Percentiles rank a stretch among this genome's conserved stretches.
These are phyloP conservation scores for Mycena rosella DNA, from an alignment of 768 basidiomycete genomes.

Conservation along the genomic window DNA sequence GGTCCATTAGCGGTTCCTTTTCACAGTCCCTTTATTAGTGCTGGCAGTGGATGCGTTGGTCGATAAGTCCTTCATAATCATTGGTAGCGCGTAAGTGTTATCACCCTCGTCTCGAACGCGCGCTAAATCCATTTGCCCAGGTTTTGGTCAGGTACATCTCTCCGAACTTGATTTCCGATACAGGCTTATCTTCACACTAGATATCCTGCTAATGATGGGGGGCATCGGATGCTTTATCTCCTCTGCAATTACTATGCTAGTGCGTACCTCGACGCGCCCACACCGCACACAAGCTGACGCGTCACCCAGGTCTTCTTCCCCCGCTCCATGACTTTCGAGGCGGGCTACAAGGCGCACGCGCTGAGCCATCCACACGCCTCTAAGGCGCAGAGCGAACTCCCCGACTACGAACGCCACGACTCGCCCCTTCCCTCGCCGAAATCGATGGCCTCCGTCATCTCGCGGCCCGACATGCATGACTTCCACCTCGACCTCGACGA, in stretches of 20 bases:
- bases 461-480: conserved; percentile 11
- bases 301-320: conserved; percentile 78
- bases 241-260: conserved; percentile 83
- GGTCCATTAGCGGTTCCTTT: conserved; percentile 68
- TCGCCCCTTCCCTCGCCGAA: conserved; percentile 34
- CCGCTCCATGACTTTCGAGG: conserved; percentile 74
- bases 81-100: conserved; percentile 66
- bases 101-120: conserved; percentile 2
- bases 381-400: conserved; percentile 42
- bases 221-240: conserved; percentile 85
- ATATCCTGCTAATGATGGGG: conserved; percentile 78
- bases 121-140: conserved; percentile 46
- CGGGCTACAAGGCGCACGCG: conserved; percentile 67
- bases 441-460: conserved; percentile 20
- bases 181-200: conserved; percentile 55
- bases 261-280: conserved; percentile 50
- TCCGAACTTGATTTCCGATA: conserved; percentile 18
- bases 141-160: conserved; percentile 68
- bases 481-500: conserved; percentile 5
- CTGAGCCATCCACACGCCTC: conserved; percentile 40
- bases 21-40: conserved; percentile 76
- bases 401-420: conserved; percentile 45
- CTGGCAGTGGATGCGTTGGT: conserved; percentile 75
- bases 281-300: not conserved
- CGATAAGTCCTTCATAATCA: conserved; percentile 59